Base-by-base conservation (phyloP, 768 basidiomycete genomes). In the Albatrellus ellisii region DNA sequence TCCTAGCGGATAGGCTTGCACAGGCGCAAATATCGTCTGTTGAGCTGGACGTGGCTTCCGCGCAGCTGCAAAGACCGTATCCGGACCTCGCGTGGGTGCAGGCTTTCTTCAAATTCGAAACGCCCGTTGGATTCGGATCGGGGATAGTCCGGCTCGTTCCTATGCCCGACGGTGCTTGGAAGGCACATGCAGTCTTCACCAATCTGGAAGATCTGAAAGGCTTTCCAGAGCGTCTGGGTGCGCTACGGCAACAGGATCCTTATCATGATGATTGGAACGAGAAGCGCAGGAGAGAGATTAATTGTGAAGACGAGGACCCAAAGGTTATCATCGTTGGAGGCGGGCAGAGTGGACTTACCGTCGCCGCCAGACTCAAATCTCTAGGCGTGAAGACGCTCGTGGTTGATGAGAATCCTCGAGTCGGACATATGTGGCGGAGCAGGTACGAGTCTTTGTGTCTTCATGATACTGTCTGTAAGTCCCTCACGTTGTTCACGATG, bases 381-480 rank as follows among this genome's bases (percentile, higher is more conserved):
- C 59, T 78, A 6, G 72, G 62, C 28, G 56, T 77, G 9, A 51
- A 61, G 10, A 58, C 62, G 7, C 59, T 82, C 6, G 59, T 86
- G 11, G 62, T 87, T 36, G 85, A 89, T 54, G 74, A 68, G 56
- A 69, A 76, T 39, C 45, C 54, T 9, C 59, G 70, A 15, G 66
- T 81, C 20, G 79, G 81, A 0, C 70, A 81, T 52, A 71, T 70
- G 38, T 82, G 79, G 80, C 61, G 79, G 44, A 62, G 68, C 27
- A 63, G 83, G 27, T 84, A 85, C 54, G 70, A 79, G 42, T 69
- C 76, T 8, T 58, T 82, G 28, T 78, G 75, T 37, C 57, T 82
- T 22, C 79, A 84, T 52, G 75, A 78, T 54, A 69, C 75, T 18
- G 73, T 79, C 44, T 79, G 77, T 77, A 51, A 63, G 76, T 67